A percentile compares a stretch with the other conserved stretches of the same genome.
These are phyloP conservation scores for Hymenoscyphus occultus DNA, from an alignment of 2,329 filamentous ascomycete species.

Conservation along the genomic window DNA sequence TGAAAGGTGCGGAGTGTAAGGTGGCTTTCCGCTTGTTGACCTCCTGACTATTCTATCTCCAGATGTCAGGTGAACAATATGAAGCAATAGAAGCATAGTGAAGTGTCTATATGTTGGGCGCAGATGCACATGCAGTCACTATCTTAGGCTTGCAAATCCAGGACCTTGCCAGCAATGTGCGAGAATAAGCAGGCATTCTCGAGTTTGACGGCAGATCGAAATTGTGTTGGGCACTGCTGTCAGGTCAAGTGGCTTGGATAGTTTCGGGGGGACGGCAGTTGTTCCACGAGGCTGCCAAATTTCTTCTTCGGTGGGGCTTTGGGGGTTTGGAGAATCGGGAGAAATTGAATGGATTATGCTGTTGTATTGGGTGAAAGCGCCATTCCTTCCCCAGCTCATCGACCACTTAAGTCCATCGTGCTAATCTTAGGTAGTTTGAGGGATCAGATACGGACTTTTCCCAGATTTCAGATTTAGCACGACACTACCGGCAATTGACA, in stretches of 20 bases:
- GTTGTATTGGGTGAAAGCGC: neutral
- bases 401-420: neutral
- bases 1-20: constrained; percentile 4
- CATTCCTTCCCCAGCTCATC: neutral
- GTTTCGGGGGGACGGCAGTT: neutral
- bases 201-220: constrained; percentile 6
- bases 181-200: neutral
- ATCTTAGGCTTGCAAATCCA: constrained; percentile 12
- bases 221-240: constrained; percentile 8
- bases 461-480: neutral
- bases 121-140: constrained; percentile 7
- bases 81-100: constrained; percentile 10
- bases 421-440: neutral
- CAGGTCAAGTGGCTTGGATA: constrained; percentile 2
- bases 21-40: constrained; percentile 10
- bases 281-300: constrained; percentile 12
- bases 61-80: constrained; percentile 13
- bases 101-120: constrained; percentile 11
- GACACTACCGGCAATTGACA: constrained; percentile 10
- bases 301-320: constrained; percentile 2
- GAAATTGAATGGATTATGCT: neutral
- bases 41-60: neutral
- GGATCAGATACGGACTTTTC: neutral
- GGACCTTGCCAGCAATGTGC: neutral
- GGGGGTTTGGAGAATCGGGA: neutral